Evolutionary conservation across 116 monocot genomes (phyloP).

Genomic region (Papilionanthe hybrid): DNA sequence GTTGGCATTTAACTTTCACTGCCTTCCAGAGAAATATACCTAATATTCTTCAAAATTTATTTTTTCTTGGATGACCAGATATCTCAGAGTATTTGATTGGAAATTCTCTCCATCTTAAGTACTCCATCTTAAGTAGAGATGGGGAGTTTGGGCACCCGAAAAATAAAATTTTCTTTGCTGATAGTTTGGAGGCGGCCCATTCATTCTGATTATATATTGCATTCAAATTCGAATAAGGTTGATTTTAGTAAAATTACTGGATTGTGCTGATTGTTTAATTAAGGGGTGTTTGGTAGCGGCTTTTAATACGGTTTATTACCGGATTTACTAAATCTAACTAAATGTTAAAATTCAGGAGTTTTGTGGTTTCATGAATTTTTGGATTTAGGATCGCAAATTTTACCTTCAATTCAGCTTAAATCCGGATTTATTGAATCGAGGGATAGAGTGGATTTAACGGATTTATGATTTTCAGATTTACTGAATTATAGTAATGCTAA

Average conservation of each 20-base stretch:
- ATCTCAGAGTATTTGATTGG: not conserved
- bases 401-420: no score
- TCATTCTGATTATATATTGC: not conserved
- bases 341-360: no score
- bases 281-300: no score
- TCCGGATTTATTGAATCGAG: no score
- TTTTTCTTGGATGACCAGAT: not conserved
- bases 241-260: not conserved
- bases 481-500: no score
- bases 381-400: no score
- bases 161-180: not conserved
- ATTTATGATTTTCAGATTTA: no score
- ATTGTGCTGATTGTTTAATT: not conserved
- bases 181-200: not conserved
- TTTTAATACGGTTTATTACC: no score
- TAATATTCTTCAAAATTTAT: not conserved
- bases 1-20: not conserved
- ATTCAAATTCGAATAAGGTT: not conserved
- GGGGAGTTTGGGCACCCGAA: no score
- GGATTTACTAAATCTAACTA: no score
- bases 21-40: not conserved
- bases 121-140: not conserved
- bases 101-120: not conserved
- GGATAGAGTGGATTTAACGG: no score
- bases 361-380: no score